Evolutionary conservation across 2,329 filamentous ascomycete species (phyloP), one percentile per base, ranked within the genome.

Genomic region (Diaporthe eres): DNA sequence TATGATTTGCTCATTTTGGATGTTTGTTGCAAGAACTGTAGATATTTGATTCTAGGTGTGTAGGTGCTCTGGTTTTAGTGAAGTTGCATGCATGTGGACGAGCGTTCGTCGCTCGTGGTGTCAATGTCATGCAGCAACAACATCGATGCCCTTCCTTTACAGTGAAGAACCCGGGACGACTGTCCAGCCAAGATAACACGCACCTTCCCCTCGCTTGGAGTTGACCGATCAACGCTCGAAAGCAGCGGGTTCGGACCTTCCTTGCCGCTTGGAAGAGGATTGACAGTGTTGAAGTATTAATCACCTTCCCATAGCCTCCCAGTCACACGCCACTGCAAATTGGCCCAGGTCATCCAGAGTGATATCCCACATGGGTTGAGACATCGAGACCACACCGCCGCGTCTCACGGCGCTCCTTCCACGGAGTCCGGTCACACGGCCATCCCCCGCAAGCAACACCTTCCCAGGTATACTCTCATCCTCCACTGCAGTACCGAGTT

Each of bases 301-400:
- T 75, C 44, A 71, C 4, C 57, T 42, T 9, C n/a, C 47, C 19
- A 22, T 57, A n/a, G 77, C 77, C 61, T 79, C 81, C 84, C 84
- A 86, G 67, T 85, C 83, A 71, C 83, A 85, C 28, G 82, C 83
- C 31, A 86, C 83, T 5, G 78, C 81, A 81, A 84, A 85, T 5
- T 77, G 78, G 4, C 82, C 82, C 47, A 80, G 79, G 4, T 70
- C 79, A 28, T 78, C 79, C 1, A 86, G 75, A 37, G 79, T 73
- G 17, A 85, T 79, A 65, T 85, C 84, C 84, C 84, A 86, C 19
- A 81, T 82, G 4, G 84, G 84, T 49, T 82, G 81, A 49, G 79
- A 81, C 58, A 86, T 79, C 1, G 81, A 79, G 2, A 87, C 78
- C 28, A 82, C 51, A 12, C 76, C 74, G 19, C 83, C 83, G 1